Evolutionary conservation across 805 yeast species (phyloP).

Genomic region (Yarrowia phangngaensis): DNA sequence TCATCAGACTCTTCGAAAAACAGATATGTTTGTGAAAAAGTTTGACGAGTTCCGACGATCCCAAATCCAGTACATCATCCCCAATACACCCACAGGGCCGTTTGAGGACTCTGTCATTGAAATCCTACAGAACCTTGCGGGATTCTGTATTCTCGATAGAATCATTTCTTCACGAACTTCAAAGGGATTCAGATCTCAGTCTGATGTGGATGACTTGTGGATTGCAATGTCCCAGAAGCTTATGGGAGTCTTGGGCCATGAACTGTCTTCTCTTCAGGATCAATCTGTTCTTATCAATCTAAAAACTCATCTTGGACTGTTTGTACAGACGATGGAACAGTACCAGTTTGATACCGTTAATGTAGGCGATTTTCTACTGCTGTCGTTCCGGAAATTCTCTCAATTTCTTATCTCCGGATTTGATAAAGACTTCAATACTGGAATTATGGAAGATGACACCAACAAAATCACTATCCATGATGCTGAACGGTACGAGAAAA

Average conservation of each 20-base stretch:
- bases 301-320: constrained; percentile 63
- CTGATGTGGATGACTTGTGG: constrained; percentile 71
- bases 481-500: constrained; percentile 55
- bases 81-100: constrained; percentile 54
- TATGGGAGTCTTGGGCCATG: constrained; percentile 28
- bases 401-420: constrained; percentile 53
- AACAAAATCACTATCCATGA: constrained; percentile 77
- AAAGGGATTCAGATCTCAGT: constrained; percentile 61
- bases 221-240: constrained; percentile 51
- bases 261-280: constrained; percentile 29
- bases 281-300: constrained; percentile 45
- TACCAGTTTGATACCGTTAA: constrained; percentile 57
- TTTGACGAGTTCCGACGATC: constrained; percentile 68
- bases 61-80: constrained; percentile 65
- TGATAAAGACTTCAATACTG: constrained; percentile 54
- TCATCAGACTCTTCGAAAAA: constrained; percentile 66
- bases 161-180: constrained; percentile 50
- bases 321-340: constrained; percentile 72
- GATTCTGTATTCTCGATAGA: constrained; percentile 74
- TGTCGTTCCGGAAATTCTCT: constrained; percentile 59
- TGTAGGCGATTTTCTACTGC: constrained; percentile 58
- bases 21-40: constrained; percentile 55
- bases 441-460: constrained; percentile 75
- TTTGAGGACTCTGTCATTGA: constrained; percentile 28
- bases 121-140: constrained; percentile 51